Base-by-base conservation (phyloP, 2,329 filamentous ascomycete genomes). In the Beauveria pseudobassiana region DNA sequence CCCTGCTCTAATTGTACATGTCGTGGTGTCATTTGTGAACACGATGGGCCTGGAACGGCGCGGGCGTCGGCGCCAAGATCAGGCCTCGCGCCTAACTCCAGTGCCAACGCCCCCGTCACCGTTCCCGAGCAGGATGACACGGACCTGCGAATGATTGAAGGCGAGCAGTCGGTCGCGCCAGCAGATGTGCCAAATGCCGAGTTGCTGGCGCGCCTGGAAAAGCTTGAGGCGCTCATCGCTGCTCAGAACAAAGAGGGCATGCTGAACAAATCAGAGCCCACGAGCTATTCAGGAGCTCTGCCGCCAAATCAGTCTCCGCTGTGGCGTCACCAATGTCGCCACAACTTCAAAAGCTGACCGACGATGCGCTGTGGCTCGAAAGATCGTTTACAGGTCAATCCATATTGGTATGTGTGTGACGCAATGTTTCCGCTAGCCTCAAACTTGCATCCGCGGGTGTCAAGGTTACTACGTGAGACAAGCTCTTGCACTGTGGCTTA, bases 1-100 rank as follows among this genome's bases (percentile, higher is more conserved):
- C 73, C 73, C 3, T 75, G 73, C 63, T 68, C 69, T 54, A 75
- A 75, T 67, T 75, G 73, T 64, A 71, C 70, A 54, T 70, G 69
- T 63, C 71, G 73, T 64, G 72, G 72, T 63, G 65, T 74, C 26
- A 64, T 65, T 22, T 75, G 73, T 64, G 50, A 59, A 12, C 63
- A 64, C 20, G 60, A 59, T n/a, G 61, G 61, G 16, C 53, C 51
- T 26, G 40, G 16, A 38, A 50, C 56, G 45, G 49, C 52, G 14
- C 53, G 26, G 16, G 22, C 53, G 50, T 40, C 49, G 10, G 28
- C 56, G 56, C 46, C 62, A 58, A 62, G 54, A 42, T 42, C 48
- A 28, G 53, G 22, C n/a, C 45, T 57, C 54, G 53, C 53, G 38
- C 62, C 42, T 52, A 61, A 22, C 34, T 28, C 49, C n/a, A 48